Evolutionary conservation across 345 rosid genomes (phyloP), one percentile per base, ranked within the genome.

Genomic region (Ailanthus altissimus): DNA sequence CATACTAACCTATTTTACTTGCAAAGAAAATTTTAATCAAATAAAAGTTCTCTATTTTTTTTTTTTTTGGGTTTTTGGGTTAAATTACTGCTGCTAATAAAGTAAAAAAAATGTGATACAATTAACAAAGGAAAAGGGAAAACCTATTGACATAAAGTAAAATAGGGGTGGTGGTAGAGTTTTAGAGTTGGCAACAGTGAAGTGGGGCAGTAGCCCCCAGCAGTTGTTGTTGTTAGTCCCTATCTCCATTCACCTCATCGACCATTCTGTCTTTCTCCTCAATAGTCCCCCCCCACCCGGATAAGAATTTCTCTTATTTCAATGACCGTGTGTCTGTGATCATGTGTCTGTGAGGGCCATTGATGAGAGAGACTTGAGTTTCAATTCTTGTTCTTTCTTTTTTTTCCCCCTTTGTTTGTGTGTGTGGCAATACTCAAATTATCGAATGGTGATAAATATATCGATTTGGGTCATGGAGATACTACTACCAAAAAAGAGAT

Each of bases 321-420:
- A 45, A 16, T 60, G 40, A 47, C n/a, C 36, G 53, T 53, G 72
- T 47, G 72, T 47, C 9, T 13, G 58, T 25, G 58, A 25, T n/a
- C n/a, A 70, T 53, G 72, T 47, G 72, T 47, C 9, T 13, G 58
- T 25, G 58, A 25, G 72, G 72, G 72, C 77, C 77, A 60, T 25
- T 6, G 38, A 32, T 58, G 66, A 58, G 76, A 43, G 66, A 40
- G 36, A 40, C 60, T 43, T 23, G 26, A 69, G 59, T 15, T 62
- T 67, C 36, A 67, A 10, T 67, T 67, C 54, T 46, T 21, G 11
- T 15, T 47, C 13, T 28, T 23, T 5, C 25, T 46, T 25, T 3
- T 14, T 3, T 2, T 45, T 46, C 12, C 8, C 43, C 0, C 10
- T 23, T 57, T 23, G 0, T 20, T 43, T 2, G 5, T 23, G 0